Percentiles rank a stretch among this genome's conserved stretches.
These are phyloP conservation scores for Podila epicladia DNA, from an alignment of 192 early-diverging fungal species.

Conservation along the genomic window DNA sequence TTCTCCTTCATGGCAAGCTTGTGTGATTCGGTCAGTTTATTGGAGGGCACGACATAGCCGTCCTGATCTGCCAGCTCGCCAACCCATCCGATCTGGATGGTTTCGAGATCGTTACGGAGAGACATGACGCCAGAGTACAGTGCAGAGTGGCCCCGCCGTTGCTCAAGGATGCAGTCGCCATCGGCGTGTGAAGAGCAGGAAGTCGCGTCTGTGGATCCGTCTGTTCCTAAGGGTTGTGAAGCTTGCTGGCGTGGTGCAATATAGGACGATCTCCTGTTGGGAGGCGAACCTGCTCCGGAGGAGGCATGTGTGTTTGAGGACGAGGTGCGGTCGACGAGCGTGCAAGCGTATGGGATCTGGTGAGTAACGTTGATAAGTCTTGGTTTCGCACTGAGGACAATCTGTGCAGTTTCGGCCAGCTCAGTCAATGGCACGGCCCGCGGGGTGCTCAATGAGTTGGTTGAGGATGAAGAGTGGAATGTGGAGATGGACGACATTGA, in stretches of 20 bases:
- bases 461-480: slow-evolving; percentile 9
- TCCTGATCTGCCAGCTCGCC: slow-evolving; percentile 67
- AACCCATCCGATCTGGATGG: slow-evolving; percentile 80
- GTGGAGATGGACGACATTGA: not conserved
- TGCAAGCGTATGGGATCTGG: slow-evolving; percentile 56
- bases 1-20: slow-evolving; percentile 58
- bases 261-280: slow-evolving; percentile 8
- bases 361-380: slow-evolving; percentile 66
- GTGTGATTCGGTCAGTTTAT: slow-evolving; percentile 60
- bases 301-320: not conserved
- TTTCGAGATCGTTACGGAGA: slow-evolving; percentile 65
- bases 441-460: slow-evolving; percentile 3
- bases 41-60: slow-evolving; percentile 38
- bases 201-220: not conserved
- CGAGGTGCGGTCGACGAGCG: slow-evolving; percentile 25
- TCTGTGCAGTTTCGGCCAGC: slow-evolving; percentile 36
- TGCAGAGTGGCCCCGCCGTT: slow-evolving; percentile 86
- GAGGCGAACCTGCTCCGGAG: not conserved
- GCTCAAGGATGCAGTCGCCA: slow-evolving; percentile 56
- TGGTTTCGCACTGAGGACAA: slow-evolving; percentile 33
- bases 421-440: slow-evolving; percentile 33
- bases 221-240: not conserved
- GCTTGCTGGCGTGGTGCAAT: slow-evolving; percentile 2
- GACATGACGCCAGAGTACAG: slow-evolving; percentile 87
- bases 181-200: not conserved